Evolutionary conservation across 2,329 filamentous ascomycete genomes (phyloP).

Genomic region (Stemphylium vesicarium): DNA sequence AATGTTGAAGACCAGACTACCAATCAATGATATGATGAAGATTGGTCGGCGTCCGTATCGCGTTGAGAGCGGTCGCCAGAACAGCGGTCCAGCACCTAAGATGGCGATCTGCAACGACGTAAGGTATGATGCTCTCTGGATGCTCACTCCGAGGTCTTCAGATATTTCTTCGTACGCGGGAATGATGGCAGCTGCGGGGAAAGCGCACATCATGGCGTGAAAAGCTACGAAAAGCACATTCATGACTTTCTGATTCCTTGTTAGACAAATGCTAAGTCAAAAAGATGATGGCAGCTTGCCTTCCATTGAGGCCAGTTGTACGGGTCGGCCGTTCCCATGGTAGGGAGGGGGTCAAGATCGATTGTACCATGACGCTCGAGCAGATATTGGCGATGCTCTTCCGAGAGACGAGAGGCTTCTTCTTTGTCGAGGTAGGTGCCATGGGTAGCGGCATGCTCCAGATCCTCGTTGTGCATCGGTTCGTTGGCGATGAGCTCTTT

Average conservation of each 20-base stretch:
- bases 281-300: constrained; percentile 33
- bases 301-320: constrained; percentile 64
- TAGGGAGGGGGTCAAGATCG: constrained; percentile 61
- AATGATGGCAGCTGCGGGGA: constrained; percentile 62
- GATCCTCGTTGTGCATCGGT: constrained; percentile 22
- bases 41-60: constrained; percentile 62
- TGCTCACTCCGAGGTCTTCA: constrained; percentile 55
- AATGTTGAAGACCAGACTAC: constrained; percentile 59
- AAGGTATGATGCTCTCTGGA: constrained; percentile 61
- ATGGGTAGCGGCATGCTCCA: constrained; percentile 37
- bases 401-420: constrained; percentile 46
- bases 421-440: constrained; percentile 36
- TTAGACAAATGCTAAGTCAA: background rate
- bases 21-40: constrained; percentile 59
- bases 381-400: constrained; percentile 59
- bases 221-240: constrained; percentile 63
- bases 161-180: constrained; percentile 62
- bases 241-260: constrained; percentile 53
- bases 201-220: constrained; percentile 64
- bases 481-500: constrained; percentile 10
- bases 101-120: constrained; percentile 63
- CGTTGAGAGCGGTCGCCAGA: constrained; percentile 64
- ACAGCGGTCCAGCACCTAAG: constrained; percentile 60
- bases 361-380: constrained; percentile 61
- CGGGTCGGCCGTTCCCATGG: constrained; percentile 58